Evolutionary conservation across 371 early-diverging fungal genomes (phyloP), one percentile per base, ranked within the genome.

Genomic region (Rhizopus sp.): DNA sequence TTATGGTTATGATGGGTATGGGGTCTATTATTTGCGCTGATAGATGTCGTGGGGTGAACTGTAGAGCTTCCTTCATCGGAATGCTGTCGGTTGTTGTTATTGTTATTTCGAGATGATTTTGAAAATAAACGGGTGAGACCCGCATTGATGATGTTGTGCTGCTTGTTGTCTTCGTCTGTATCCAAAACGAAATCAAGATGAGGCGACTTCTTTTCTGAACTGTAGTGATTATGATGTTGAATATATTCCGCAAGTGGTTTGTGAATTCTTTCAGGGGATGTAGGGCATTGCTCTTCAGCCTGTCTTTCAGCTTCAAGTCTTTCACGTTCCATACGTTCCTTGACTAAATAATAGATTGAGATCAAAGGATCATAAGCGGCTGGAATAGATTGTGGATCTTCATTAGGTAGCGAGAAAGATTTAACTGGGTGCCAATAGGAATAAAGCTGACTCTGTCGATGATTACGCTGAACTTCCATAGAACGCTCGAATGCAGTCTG

Each of bases 281-380:
- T 53, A 4, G 45, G 52, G 29, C 42, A 30, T 17, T 33, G 38
- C 39, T 16, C 40, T 12, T 37, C 34, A 35, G 29, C 47, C 29
- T 37, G 33, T 33, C 42, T 4, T 31, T 5, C 35, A 35, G 55
- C 50, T 38, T 55, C 60, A 45, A 44, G 42, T 17, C 59, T 51
- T 57, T 88, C 86, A 41, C 91, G 82, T 34, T 90, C 89, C 55
- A 92, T 77, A 52, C 90, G 86, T 72, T 96, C 96, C 50, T 81
- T 80, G 8, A 95, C 93, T 31, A 96, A 80, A 54, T 91, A 88
- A 58, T 96, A 96, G 32, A 96, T 90, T 37, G 92, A 92, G 8
- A 93, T 78, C 30, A 92, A 63, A 0, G 94, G 94, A 62, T 85
- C 83, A 63, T 82, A 79, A 1, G 80, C 77, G 32, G 72, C 66